These are phyloP conservation scores for Fusarium hostae DNA, from an alignment of 2,329 filamentous ascomycete species.

Conservation along the genomic window DNA sequence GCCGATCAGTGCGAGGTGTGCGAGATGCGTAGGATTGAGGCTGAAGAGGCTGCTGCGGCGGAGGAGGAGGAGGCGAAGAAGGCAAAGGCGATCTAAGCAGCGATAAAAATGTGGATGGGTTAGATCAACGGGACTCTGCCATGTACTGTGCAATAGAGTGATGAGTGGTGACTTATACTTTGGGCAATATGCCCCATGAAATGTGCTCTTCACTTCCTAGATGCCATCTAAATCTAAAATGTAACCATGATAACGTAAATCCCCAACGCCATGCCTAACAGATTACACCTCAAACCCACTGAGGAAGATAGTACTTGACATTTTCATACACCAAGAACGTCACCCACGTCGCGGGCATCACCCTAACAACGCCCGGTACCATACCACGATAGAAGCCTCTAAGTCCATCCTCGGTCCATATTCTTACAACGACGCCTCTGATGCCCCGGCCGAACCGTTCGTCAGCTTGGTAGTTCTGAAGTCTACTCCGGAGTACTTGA, in stretches of 20 bases:
- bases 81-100: not conserved
- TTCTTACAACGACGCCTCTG: slow-evolving; percentile 74
- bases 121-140: not conserved
- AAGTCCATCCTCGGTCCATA: slow-evolving; percentile 83
- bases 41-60: slow-evolving; percentile 2
- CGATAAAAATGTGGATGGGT: not conserved
- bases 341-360: slow-evolving; percentile 94
- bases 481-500: slow-evolving; percentile 86
- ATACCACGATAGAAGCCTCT: slow-evolving; percentile 92
- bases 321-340: slow-evolving; percentile 99
- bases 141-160: not conserved
- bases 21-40: slow-evolving; percentile 13
- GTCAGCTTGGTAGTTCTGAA: slow-evolving; percentile 90
- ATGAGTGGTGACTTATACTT: not conserved
- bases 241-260: not conserved
- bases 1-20: slow-evolving; percentile 26
- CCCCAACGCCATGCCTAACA: not conserved
- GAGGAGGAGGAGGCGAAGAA: not conserved
- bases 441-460: slow-evolving; percentile 77
- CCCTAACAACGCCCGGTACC: slow-evolving; percentile 87
- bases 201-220: not conserved
- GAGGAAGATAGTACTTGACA: slow-evolving; percentile 76
- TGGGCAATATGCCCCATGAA: not conserved
- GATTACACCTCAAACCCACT: slow-evolving; percentile 47
- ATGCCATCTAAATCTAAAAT: slow-evolving; percentile 3